Percentiles rank a stretch among this genome's conserved stretches.
Evolutionary conservation across 2,329 filamentous ascomycete species (phyloP).

Genomic region (Calonectria leucothoes): DNA sequence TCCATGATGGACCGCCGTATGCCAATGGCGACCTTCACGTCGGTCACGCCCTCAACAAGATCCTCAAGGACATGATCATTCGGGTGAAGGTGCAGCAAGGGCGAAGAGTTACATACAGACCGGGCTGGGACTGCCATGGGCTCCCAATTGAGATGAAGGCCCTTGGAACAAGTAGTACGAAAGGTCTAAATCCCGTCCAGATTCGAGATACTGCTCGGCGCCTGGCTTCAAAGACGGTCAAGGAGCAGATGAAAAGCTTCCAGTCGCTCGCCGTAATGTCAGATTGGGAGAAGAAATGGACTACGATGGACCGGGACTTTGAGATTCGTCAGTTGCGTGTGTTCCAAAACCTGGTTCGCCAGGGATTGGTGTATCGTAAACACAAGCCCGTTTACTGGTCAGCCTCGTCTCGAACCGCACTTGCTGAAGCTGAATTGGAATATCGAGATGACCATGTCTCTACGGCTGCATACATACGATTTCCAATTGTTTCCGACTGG

Average conservation of each 20-base stretch:
- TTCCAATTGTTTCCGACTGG: conserved; percentile 69
- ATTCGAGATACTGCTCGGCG: conserved; percentile 73
- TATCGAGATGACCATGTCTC: conserved; percentile 82
- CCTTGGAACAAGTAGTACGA: conserved; percentile 66
- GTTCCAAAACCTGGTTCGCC: conserved; percentile 80
- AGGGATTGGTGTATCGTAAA: conserved; percentile 79
- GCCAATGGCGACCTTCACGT: conserved; percentile 93
- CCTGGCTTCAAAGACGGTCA: conserved; percentile 75
- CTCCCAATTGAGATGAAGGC: conserved; percentile 98
- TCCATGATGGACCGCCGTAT: conserved; percentile 97
- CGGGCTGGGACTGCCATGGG: conserved; percentile 98
- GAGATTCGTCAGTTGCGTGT: conserved; percentile 80
- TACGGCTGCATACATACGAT: conserved; percentile 81
- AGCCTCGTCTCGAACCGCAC: conserved; percentile 79
- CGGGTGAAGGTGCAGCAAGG: conserved; percentile 83
- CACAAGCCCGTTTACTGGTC: conserved; percentile 92
- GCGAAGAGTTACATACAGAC: conserved; percentile 79
- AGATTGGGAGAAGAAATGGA: conserved; percentile 82
- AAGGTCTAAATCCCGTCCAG: conserved; percentile 62
- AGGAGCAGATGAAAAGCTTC: conserved; percentile 80
- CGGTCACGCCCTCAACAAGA: conserved; percentile 96
- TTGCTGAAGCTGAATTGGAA: conserved; percentile 87
- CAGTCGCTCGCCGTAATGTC: conserved; percentile 81
- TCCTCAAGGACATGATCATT: conserved; percentile 93
- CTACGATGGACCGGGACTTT: conserved; percentile 81